Conservation (phyloP, 345 rosid genomes). For the Erysimum cheiranthoides region DNA sequence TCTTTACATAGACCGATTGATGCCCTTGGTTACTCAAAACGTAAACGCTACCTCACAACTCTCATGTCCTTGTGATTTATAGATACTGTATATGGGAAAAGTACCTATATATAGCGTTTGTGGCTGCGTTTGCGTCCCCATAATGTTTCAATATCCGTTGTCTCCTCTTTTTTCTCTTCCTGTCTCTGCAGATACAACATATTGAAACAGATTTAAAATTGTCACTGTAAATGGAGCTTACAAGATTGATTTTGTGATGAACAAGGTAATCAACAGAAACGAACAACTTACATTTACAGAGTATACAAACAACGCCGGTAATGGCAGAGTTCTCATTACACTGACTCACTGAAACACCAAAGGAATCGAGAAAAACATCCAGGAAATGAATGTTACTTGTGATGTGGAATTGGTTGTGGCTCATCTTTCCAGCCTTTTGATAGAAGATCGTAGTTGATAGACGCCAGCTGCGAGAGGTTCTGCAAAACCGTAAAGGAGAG, state of each 20-base stretch:
- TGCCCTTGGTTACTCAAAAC: conserved; percentile 14
- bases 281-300: conserved; percentile 74
- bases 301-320: conserved; percentile 53
- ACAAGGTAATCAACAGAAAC: not conserved
- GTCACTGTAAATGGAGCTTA: not conserved
- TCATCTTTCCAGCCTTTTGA: conserved; percentile 98
- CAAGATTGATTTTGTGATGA: conserved; percentile 4
- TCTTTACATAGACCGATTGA: conserved; percentile 32
- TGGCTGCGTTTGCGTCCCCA: conserved; percentile 28
- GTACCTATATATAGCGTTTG: not conserved
- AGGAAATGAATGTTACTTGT: conserved; percentile 40
- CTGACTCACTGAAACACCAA: conserved; percentile 36
- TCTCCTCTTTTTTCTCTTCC: conserved; percentile 27
- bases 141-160: not conserved
- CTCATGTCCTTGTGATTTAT: conserved; percentile 17
- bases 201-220: not conserved
- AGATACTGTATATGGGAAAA: not conserved
- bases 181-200: conserved; percentile 22
- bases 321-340: conserved; percentile 33
- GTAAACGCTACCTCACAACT: conserved; percentile 35
- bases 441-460: conserved; percentile 96
- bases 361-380: conserved; percentile 30
- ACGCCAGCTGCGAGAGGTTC: conserved; percentile 98
- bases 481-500: conserved; percentile 45
- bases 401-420: conserved; percentile 54